Percentiles rank a stretch among this genome's conserved stretches.
Evolutionary conservation across 495 filamentous ascomycete species (phyloP).

Genomic region (Lineolata rhizophorae): DNA sequence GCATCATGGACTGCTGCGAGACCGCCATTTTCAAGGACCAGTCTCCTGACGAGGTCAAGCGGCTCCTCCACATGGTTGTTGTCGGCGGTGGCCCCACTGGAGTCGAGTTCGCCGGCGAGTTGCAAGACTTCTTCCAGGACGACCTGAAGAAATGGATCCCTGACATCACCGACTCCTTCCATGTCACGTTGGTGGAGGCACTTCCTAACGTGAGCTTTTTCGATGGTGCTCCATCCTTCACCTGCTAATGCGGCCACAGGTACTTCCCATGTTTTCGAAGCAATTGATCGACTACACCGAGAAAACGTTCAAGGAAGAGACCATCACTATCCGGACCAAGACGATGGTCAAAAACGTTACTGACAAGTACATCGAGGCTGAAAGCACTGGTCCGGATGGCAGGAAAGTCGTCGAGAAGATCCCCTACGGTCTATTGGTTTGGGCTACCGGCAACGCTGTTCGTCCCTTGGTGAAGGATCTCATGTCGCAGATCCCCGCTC

Average conservation of each 20-base stretch:
- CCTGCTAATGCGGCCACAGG: constrained; percentile 9
- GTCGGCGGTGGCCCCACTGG: constrained; percentile 95
- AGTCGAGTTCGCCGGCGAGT: constrained; percentile 93
- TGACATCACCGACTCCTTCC: constrained; percentile 82
- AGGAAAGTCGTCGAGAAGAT: constrained; percentile 58
- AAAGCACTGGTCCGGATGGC: constrained; percentile 68
- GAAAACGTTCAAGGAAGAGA: constrained; percentile 95
- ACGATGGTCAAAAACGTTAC: constrained; percentile 97
- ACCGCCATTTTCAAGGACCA: constrained; percentile 98
- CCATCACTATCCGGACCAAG: constrained; percentile 90
- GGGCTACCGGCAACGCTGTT: constrained; percentile 93
- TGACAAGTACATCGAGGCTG: constrained; percentile 83
- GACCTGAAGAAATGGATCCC: constrained; percentile 97
- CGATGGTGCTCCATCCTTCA: neutral
- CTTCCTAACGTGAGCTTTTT: constrained; percentile 58
- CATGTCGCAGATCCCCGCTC: constrained; percentile 77
- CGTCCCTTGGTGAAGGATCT: constrained; percentile 75
- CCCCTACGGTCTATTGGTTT: constrained; percentile 90
- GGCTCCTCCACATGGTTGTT: constrained; percentile 96
- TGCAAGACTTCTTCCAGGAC: constrained; percentile 96
- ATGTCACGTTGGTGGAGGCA: constrained; percentile 92
- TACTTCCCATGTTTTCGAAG: constrained; percentile 97
- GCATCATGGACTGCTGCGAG: constrained; percentile 99
- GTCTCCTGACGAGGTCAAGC: constrained; percentile 68
- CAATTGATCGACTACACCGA: constrained; percentile 98